A percentile compares a stretch with the other conserved stretches of the same genome.
Conservation (phyloP, 106 monocot genomes). For the Vanilla planifolia region DNA sequence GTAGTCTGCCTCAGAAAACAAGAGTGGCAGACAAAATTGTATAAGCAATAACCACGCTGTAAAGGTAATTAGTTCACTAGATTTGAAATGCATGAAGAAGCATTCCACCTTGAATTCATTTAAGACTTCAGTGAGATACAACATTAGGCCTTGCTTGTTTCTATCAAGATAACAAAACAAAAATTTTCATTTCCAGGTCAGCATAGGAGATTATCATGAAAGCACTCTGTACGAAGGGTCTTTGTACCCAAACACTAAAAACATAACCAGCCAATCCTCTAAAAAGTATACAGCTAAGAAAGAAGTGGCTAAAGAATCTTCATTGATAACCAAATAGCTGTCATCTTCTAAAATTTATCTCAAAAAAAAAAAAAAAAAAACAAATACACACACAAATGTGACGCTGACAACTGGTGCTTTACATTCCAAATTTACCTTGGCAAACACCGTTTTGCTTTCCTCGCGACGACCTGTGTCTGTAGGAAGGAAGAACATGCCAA, state of each 20-base stretch:
- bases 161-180: not conserved
- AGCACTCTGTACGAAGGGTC: too few relatives aligned
- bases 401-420: not conserved
- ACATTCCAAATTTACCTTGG: conserved; percentile 39
- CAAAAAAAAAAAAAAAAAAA: not conserved
- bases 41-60: too few relatives aligned
- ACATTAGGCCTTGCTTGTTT: too few relatives aligned
- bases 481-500: conserved; percentile 95
- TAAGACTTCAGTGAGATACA: too few relatives aligned
- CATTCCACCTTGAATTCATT: too few relatives aligned
- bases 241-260: too few relatives aligned
- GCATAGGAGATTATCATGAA: not conserved
- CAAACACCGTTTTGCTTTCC: conserved; percentile 69
- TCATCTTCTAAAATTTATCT: not conserved
- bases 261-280: too few relatives aligned
- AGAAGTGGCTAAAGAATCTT: not conserved
- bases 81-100: too few relatives aligned
- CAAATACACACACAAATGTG: not conserved
- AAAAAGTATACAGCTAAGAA: not conserved
- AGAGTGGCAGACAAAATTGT: too few relatives aligned
- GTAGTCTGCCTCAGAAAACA: too few relatives aligned
- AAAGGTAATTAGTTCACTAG: too few relatives aligned
- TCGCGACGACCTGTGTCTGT: conserved; percentile 54
- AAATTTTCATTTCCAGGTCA: conserved; percentile 1
- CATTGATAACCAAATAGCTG: too few relatives aligned